Conservation (phyloP, 1,284 basidiomycete genomes). For the Apiotrichum brassicae region DNA sequence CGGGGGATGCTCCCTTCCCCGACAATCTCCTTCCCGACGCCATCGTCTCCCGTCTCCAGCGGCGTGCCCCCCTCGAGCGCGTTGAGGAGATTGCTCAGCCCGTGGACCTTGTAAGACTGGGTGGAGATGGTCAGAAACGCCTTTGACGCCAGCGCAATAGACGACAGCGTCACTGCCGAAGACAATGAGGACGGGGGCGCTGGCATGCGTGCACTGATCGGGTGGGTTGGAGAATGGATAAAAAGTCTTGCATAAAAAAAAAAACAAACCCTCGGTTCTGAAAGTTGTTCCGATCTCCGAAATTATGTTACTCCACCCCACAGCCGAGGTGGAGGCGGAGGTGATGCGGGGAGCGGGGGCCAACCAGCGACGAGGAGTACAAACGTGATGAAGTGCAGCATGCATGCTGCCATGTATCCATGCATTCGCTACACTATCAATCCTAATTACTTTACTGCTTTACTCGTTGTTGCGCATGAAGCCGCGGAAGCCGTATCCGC, state of each 20-base stretch:
- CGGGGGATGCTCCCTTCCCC: slow-evolving; percentile 40
- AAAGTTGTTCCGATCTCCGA: too few species aligned
- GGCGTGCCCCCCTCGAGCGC: slow-evolving; percentile 50
- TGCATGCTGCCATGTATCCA: background rate
- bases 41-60: slow-evolving; percentile 3
- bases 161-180: slow-evolving; percentile 35
- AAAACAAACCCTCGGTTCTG: too few species aligned
- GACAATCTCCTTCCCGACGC: slow-evolving; percentile 4
- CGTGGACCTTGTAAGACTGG: slow-evolving; percentile 59
- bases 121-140: slow-evolving; percentile 64
- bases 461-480: background rate
- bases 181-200: slow-evolving; percentile 20
- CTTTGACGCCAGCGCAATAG: slow-evolving; percentile 65
- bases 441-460: too few species aligned
- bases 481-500: slow-evolving; percentile 1
- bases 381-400: background rate
- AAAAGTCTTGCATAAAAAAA: too few species aligned
- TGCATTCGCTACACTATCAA: too few species aligned
- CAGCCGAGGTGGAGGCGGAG: too few species aligned
- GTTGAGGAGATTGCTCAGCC: slow-evolving; percentile 58
- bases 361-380: too few species aligned
- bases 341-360: too few species aligned
- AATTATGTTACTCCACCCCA: too few species aligned
- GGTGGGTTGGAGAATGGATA: too few species aligned
- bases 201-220: too few species aligned